phyloP scores from a whole-genome alignment of 176 grass and related monocot genomes.

The Elymus sibiricus region DNA sequence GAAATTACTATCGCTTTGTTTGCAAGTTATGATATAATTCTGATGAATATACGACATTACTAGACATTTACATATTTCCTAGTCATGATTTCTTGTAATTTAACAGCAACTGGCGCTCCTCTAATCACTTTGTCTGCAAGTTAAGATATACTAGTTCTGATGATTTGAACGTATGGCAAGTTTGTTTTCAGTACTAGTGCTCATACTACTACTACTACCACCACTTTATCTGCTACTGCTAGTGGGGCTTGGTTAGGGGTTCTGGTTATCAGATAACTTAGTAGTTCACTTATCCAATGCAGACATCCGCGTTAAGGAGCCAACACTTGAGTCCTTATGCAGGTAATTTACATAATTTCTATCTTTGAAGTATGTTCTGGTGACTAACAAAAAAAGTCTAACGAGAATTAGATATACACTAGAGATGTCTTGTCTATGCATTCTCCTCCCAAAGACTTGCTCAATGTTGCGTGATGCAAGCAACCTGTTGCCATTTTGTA shows the following conservation, averaged over 20 bases:
- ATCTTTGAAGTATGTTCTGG: not conserved
- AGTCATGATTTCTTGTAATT: not conserved
- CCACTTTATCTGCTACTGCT: not conserved
- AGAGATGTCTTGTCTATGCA: not conserved
- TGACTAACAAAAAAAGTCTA: not conserved
- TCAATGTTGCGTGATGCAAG: not conserved
- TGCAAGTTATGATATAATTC: not conserved
- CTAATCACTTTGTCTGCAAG: not conserved
- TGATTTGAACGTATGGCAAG: not conserved
- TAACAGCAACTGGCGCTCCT: not conserved
- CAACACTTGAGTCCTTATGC: slow-evolving; percentile 88
- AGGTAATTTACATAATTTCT: slow-evolving; percentile 30
- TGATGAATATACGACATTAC: not conserved
- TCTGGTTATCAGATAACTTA: not conserved
- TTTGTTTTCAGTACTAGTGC: slow-evolving; percentile 15
- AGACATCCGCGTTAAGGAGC: slow-evolving; percentile 98
- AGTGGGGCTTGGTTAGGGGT: not conserved
- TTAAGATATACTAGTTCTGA: not conserved
- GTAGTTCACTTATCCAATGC: not conserved
- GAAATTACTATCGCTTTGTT: not conserved
- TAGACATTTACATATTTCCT: not conserved
- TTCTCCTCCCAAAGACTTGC: not conserved
- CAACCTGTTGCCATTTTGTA: not conserved
- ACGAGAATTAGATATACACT: not conserved
- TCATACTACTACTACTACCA: not conserved